Evolutionary conservation across 179 eudicot genomes (phyloP).

Genomic region (Nepenthes alata): DNA sequence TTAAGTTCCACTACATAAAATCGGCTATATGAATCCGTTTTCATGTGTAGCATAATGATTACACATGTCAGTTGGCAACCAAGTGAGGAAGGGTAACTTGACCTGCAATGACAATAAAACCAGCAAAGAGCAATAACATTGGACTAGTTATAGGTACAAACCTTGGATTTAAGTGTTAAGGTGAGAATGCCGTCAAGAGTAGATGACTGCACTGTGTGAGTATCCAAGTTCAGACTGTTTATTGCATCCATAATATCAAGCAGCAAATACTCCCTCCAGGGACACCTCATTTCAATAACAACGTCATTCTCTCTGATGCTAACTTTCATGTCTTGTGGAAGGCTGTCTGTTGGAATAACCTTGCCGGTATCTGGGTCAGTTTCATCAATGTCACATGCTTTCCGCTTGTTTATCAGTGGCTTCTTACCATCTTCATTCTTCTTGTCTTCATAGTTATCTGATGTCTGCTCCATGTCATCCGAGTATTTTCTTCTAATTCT

Average conservation of each 20-base stretch:
- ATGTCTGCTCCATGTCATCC: slow-evolving; percentile 34
- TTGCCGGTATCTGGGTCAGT: slow-evolving; percentile 13
- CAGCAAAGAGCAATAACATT: not conserved
- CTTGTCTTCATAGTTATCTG: slow-evolving; percentile 29
- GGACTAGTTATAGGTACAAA: slow-evolving; percentile 10
- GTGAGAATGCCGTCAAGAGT: slow-evolving; percentile 44
- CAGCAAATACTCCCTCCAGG: slow-evolving; percentile 52
- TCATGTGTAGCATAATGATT: no score
- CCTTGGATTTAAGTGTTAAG: slow-evolving; percentile 56
- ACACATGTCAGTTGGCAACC: no score
- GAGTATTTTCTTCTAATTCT: slow-evolving; percentile 18
- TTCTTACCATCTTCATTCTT: slow-evolving; percentile 7
- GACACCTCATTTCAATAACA: slow-evolving; percentile 38
- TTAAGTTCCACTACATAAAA: no score
- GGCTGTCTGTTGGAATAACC: slow-evolving; percentile 11
- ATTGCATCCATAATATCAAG: slow-evolving; percentile 48
- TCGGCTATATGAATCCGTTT: no score
- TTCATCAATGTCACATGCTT: slow-evolving; percentile 28
- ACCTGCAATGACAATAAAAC: not conserved
- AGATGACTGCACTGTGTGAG: slow-evolving; percentile 51
- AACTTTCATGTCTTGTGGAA: slow-evolving; percentile 24
- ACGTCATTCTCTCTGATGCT: slow-evolving; percentile 31
- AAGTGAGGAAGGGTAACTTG: not conserved
- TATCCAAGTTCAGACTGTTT: slow-evolving; percentile 40
- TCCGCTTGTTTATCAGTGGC: slow-evolving; percentile 30